A percentile compares a stretch with the other conserved stretches of the same genome.
phyloP scores from a whole-genome alignment of 2,329 filamentous ascomycete genomes.

The Furcasterigmium sp. region DNA sequence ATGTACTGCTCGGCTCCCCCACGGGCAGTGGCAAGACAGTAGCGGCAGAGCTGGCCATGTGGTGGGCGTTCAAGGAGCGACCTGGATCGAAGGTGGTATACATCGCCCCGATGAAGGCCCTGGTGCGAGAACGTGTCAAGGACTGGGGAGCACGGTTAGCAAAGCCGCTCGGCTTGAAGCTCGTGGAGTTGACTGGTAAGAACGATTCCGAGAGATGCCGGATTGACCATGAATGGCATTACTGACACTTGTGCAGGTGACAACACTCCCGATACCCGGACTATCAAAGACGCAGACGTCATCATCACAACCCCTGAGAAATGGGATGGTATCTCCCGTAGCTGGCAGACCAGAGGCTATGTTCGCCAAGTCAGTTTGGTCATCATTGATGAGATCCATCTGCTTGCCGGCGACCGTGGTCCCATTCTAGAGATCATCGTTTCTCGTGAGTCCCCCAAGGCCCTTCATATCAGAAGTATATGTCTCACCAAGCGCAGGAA shows the following conservation, averaged over 20 bases:
- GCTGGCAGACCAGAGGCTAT: constrained; percentile 96
- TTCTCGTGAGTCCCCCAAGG: constrained; percentile 40
- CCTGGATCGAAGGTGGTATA: constrained; percentile 98
- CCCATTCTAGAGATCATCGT: constrained; percentile 98
- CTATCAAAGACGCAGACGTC: constrained; percentile 92
- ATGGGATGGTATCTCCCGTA: constrained; percentile 98
- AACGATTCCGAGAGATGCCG: no score
- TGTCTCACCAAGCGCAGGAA: constrained; percentile 52
- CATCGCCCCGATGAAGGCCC: constrained; percentile 98
- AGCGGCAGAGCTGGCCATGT: constrained; percentile 94
- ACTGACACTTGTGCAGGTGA: constrained; percentile 44
- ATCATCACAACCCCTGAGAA: constrained; percentile 99
- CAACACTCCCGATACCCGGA: constrained; percentile 94
- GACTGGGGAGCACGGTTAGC: constrained; percentile 88
- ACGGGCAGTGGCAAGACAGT: constrained; percentile 98
- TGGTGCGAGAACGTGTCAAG: constrained; percentile 92
- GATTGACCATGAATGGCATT: no score
- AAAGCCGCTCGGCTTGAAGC: constrained; percentile 74
- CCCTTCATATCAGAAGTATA: not conserved
- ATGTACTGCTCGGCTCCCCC: constrained; percentile 90
- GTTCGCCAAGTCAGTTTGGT: constrained; percentile 92
- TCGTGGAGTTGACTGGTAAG: constrained; percentile 84
- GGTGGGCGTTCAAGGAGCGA: constrained; percentile 95
- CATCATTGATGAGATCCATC: constrained; percentile 97
- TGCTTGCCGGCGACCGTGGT: constrained; percentile 92